Evolutionary conservation across 129 eudicot species (phyloP), one percentile per base, ranked within the genome.

Genomic region (Lactuca saligna): DNA sequence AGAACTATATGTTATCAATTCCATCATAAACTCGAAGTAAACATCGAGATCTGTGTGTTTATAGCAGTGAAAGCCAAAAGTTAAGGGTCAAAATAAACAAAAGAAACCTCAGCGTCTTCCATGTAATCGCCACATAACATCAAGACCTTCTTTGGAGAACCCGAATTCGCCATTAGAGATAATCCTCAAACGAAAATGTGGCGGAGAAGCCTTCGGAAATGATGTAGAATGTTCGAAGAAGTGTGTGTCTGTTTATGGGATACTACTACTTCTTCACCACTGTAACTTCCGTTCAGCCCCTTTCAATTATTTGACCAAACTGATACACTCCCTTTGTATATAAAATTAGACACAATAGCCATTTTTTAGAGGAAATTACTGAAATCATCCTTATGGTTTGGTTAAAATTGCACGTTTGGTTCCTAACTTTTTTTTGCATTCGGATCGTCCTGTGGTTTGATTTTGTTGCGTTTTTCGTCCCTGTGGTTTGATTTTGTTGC

Each of bases 121-220:
- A 85, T 83, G 85, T 83, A 93, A 75, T 93, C 99, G 57, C 99
- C 99, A 63, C 92, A 87, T 34, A 93, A 29, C 60, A 93, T 65
- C 75, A 93, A 82, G 2, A 93, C 92, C 65, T 76, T 87, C 72
- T 78, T 84, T 49, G 75, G 81, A 61, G 86, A 59, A 58, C 17
- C 70, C 8, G 70, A 53, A 57, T 53, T 75, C 69, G 83, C 83
- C 81, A 77, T 76, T n/a, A 7, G 66, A 69, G 73, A 54, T 68
- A 57, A 29, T 11, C 29, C 25, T 12, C 8, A 14, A 51, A 20
- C 55, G 4, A 56, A 20, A 56, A 65, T 68, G 72, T 53, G 54
- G 17, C 14, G 54, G 72, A 39, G 3, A 46, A 1, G 8, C 29
- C 57, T 53, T 53, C 31, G 57, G 57, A 53, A 17, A 17, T 53